Conservation (phyloP, 768 basidiomycete genomes). For the Lepiota subincarnata region DNA sequence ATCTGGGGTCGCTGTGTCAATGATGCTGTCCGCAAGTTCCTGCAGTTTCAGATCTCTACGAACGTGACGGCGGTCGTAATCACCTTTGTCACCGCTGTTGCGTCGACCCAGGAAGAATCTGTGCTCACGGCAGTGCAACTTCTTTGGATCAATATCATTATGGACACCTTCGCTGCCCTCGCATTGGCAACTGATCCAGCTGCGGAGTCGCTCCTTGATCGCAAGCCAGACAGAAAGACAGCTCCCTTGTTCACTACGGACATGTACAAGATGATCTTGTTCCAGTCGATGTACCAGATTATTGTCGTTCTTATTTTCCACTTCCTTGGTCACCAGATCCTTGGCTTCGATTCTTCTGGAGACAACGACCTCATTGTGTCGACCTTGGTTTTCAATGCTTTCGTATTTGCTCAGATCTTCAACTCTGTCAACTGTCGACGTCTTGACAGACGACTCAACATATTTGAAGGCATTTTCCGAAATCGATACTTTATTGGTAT, state of each 20-base stretch:
- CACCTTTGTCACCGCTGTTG: slow-evolving; percentile 87
- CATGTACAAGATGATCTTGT: slow-evolving; percentile 96
- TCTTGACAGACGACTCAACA: slow-evolving; percentile 81
- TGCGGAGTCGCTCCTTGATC: slow-evolving; percentile 69
- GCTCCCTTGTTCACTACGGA: slow-evolving; percentile 87
- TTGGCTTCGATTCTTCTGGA: slow-evolving; percentile 45
- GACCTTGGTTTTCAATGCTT: slow-evolving; percentile 96
- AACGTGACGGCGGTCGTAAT: slow-evolving; percentile 96
- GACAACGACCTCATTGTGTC: slow-evolving; percentile 51
- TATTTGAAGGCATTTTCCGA: slow-evolving; percentile 75
- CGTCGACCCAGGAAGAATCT: slow-evolving; percentile 69
- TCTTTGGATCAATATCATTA: slow-evolving; percentile 98
- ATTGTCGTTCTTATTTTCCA: slow-evolving; percentile 83
- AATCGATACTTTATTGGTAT: slow-evolving; percentile 87
- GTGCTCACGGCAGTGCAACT: slow-evolving; percentile 96
- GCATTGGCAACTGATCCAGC: slow-evolving; percentile 98
- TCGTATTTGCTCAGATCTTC: slow-evolving; percentile 97
- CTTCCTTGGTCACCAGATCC: slow-evolving; percentile 72
- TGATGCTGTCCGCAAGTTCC: slow-evolving; percentile 94
- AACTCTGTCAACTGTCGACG: slow-evolving; percentile 91
- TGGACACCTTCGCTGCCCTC: slow-evolving; percentile 98
- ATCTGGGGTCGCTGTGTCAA: slow-evolving; percentile 99
- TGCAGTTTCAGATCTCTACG: slow-evolving; percentile 93
- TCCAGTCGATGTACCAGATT: slow-evolving; percentile 88
- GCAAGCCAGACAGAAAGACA: slow-evolving; percentile 87